These are phyloP conservation scores for Vaccinium macrocarpon DNA, from an alignment of 148 eudicot species.

Conservation along the genomic window DNA sequence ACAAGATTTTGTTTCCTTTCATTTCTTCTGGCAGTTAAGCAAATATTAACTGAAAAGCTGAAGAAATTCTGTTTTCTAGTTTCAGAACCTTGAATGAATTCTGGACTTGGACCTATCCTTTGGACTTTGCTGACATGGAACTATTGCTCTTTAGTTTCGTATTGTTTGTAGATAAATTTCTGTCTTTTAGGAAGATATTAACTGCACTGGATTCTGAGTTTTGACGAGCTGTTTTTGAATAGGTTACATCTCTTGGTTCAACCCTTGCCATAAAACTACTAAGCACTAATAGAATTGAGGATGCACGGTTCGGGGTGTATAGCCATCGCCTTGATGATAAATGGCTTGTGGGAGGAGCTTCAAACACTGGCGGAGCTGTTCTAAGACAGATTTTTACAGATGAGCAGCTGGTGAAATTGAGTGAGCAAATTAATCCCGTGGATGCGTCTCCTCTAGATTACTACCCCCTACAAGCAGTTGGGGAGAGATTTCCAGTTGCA, in stretches of 20 bases:
- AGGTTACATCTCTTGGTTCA: constrained; percentile 98
- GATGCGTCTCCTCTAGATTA: constrained; percentile 73
- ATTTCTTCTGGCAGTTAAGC: not conserved
- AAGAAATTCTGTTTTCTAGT: not conserved
- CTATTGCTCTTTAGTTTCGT: not conserved
- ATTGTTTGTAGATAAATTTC: not conserved
- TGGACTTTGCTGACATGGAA: not conserved
- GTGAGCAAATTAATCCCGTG: constrained; percentile 65
- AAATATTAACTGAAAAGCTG: not conserved
- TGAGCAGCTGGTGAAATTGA: constrained; percentile 64
- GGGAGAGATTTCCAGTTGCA: constrained; percentile 95
- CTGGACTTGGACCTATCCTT: not conserved
- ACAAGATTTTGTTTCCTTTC: not conserved
- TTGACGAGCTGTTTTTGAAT: constrained; percentile 10
- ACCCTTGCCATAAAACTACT: constrained; percentile 95
- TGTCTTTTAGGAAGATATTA: not conserved
- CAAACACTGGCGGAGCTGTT: constrained; percentile 94
- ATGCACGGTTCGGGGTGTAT: constrained; percentile 88
- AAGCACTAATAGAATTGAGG: constrained; percentile 82
- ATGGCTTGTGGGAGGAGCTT: constrained; percentile 99
- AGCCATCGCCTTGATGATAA: constrained; percentile 94
- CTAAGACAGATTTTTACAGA: constrained; percentile 76
- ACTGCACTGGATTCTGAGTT: not conserved
- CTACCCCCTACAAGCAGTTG: constrained; percentile 71
- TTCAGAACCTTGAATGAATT: not conserved